Evolutionary conservation across 768 basidiomycete species (phyloP).

Genomic region (Tylopilus vinaceipallidus): DNA sequence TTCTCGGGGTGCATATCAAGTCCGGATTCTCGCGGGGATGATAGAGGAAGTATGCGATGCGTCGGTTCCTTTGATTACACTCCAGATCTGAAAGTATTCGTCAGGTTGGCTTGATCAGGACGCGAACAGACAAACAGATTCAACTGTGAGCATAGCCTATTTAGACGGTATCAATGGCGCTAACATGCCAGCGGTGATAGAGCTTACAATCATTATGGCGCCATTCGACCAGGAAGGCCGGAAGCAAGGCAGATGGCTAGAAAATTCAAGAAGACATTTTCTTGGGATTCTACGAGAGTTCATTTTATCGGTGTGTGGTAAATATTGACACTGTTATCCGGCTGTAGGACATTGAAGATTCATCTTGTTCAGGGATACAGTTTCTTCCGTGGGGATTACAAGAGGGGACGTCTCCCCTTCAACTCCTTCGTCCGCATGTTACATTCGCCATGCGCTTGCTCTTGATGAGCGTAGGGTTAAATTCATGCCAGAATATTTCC

Average conservation of each 20-base stretch:
- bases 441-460: neutral
- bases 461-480: neutral
- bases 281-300: conserved; percentile 33
- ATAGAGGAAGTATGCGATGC: neutral
- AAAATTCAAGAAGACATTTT: neutral
- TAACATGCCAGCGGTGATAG: neutral
- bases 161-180: no score
- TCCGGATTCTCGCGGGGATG: neutral
- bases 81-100: neutral
- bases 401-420: conserved; percentile 43
- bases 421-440: conserved; percentile 50
- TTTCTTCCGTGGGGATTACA: conserved; percentile 57
- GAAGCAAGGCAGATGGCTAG: neutral
- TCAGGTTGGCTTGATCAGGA: neutral
- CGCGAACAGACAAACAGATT: neutral
- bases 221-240: neutral
- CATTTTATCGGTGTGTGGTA: conserved; percentile 51
- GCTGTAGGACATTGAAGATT: neutral
- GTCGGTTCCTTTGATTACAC: neutral
- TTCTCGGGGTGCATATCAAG: conserved; percentile 1
- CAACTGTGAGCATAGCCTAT: neutral
- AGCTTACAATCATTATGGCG: neutral
- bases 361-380: conserved; percentile 49
- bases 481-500: neutral
- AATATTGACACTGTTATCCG: conserved; percentile 8